Conservation (phyloP, 441 rosid genomes). For the Populus hybrid region DNA sequence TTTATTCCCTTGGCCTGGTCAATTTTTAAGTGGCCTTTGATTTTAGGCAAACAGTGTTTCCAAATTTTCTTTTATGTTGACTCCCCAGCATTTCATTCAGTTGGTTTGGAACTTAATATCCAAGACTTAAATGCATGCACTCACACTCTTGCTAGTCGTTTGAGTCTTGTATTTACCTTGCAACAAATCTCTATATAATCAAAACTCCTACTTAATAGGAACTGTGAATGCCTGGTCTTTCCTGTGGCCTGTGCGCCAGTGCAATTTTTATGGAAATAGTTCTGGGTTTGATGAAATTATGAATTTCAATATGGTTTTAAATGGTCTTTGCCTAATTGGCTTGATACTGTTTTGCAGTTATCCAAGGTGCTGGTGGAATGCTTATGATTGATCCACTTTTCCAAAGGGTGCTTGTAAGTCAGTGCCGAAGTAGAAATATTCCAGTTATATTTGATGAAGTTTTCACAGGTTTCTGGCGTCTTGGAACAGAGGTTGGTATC, state of each 20-base stretch:
- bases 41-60: not conserved
- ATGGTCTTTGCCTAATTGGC: not conserved
- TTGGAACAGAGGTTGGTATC: slow-evolving; percentile 76
- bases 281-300: not conserved
- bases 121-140: not conserved
- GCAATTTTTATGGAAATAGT: not conserved
- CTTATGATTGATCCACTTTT: slow-evolving; percentile 94
- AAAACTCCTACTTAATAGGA: not conserved
- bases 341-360: slow-evolving; percentile 44
- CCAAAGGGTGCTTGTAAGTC: slow-evolving; percentile 79
- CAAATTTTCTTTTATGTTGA: not conserved
- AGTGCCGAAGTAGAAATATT: slow-evolving; percentile 63
- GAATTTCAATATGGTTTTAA: not conserved
- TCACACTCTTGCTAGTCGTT: not conserved
- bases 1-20: not conserved
- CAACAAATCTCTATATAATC: not conserved
- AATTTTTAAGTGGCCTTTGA: not conserved
- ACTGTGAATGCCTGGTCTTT: not conserved
- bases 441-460: slow-evolving; percentile 95
- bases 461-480: slow-evolving; percentile 96
- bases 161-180: not conserved
- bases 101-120: not conserved
- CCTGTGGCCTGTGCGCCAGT: not conserved
- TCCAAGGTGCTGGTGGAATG: slow-evolving; percentile 97
- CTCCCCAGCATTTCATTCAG: not conserved